Base-by-base conservation (phyloP, 2,329 filamentous ascomycete genomes). In the Annulohypoxylon truncatum region DNA sequence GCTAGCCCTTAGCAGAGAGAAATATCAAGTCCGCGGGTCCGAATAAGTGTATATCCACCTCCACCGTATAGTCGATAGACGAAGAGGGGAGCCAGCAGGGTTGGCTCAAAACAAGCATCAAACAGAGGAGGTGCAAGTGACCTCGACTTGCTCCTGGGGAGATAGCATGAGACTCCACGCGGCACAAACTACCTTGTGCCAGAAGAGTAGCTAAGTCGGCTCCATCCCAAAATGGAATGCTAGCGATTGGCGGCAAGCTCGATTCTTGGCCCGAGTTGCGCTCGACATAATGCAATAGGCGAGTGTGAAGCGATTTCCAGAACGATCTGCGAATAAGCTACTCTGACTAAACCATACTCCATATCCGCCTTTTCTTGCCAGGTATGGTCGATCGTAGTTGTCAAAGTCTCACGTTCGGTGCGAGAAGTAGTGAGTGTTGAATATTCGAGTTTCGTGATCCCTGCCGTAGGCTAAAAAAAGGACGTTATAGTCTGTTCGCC, bases 91-190 rank as follows among this genome's bases (percentile, higher is more conserved):
- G 73, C 71, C 71, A 75, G 73, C 78, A 79, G 75, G 79, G 73
- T 77, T 69, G 59, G 59, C 74, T 77, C 78, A 75, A 82, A 80
- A 82, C 81, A 82, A 79, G 79, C 77, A 80, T 82, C 80, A 82
- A 81, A 81, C 81, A 77, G 71, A 76, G 69, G 71, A 75, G 70
- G 68, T 64, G 68, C 70, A 72, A 64, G 44, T 61, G 70, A 63
- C 71, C 65, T 67, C 62, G 64, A 66, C 61, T 9, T 66, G 55
- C 51, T 62, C 62, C 62, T 68, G 62, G 61, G 56, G 59, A 71
- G 52, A 48, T 44, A 61, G 67, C 54, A 68, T 67, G 56, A 61
- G 61, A 67, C 71, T 72, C 69, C 69, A 72, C 72, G 64, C 66
- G 60, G 66, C 47, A 66, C 53, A 50, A 66, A 63, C 33, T 59